These are phyloP conservation scores for Penicillium flavigenum DNA, from an alignment of 495 filamentous ascomycete genomes.

Conservation along the genomic window DNA sequence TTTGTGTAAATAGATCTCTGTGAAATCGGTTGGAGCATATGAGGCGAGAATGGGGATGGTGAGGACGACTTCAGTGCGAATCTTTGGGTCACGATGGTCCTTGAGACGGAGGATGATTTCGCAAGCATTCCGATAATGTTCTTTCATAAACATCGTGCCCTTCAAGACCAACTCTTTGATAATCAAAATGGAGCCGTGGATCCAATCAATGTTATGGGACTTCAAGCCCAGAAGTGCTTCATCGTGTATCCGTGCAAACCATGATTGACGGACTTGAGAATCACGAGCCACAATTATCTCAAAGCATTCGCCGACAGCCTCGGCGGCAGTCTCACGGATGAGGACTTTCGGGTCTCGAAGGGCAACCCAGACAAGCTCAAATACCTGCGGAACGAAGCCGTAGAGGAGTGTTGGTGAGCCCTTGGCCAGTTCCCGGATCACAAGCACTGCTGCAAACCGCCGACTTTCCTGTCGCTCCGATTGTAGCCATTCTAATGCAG, in stretches of 20 bases:
- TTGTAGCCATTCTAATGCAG: slow-evolving; percentile 92
- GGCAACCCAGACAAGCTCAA: slow-evolving; percentile 94
- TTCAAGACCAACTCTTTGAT: slow-evolving; percentile 87
- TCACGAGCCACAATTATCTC: slow-evolving; percentile 91
- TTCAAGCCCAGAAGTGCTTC: slow-evolving; percentile 78
- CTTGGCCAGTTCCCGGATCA: slow-evolving; percentile 82
- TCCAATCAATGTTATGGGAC: slow-evolving; percentile 73
- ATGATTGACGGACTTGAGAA: slow-evolving; percentile 74
- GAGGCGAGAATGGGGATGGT: slow-evolving; percentile 90
- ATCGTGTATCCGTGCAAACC: slow-evolving; percentile 83
- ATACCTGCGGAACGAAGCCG: slow-evolving; percentile 81
- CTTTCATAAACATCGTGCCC: slow-evolving; percentile 98
- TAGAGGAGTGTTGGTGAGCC: slow-evolving; percentile 94
- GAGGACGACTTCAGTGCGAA: slow-evolving; percentile 81
- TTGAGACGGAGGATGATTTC: slow-evolving; percentile 88
- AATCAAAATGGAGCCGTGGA: slow-evolving; percentile 88
- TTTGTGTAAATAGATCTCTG: slow-evolving; percentile 76
- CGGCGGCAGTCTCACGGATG: slow-evolving; percentile 86
- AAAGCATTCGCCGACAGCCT: slow-evolving; percentile 90
- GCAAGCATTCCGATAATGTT: slow-evolving; percentile 80
- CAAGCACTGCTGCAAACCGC: slow-evolving; percentile 85
- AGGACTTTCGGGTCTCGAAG: slow-evolving; percentile 83
- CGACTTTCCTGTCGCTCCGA: slow-evolving; percentile 90
- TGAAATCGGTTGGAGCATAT: slow-evolving; percentile 87
- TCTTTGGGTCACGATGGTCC: slow-evolving; percentile 83